A percentile compares a stretch with the other conserved stretches of the same genome.
phyloP scores from a whole-genome alignment of 208 protist genomes.

The Trypanosoma scelopori region DNA sequence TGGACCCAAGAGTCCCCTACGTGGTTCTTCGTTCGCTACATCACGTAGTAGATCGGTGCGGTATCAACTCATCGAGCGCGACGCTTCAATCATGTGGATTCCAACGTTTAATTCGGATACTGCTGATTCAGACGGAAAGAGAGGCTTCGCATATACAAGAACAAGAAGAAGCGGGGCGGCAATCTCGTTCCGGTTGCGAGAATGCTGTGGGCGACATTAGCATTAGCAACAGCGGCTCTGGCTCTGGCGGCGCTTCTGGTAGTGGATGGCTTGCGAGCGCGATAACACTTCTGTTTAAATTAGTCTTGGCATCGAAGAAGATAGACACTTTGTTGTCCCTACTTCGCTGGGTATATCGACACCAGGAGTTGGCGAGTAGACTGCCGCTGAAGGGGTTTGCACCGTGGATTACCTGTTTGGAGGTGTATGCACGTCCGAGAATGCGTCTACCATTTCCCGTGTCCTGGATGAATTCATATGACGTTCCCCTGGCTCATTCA shows the following conservation, averaged over 20 bases:
- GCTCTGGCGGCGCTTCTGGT: constrained; percentile 1
- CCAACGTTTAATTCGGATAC: constrained; percentile 46
- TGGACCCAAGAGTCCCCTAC: constrained; percentile 31
- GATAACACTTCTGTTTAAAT: constrained; percentile 62
- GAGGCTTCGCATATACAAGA: constrained; percentile 8
- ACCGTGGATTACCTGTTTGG: constrained; percentile 43
- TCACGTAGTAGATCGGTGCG: constrained; percentile 55
- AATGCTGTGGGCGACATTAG: too few relatives aligned
- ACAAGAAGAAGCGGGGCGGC: too few relatives aligned
- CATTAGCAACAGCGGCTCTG: too few relatives aligned
- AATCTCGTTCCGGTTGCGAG: too few relatives aligned
- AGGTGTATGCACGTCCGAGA: constrained; percentile 34
- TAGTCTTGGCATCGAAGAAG: constrained; percentile 52
- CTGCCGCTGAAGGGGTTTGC: constrained; percentile 31
- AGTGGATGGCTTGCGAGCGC: constrained; percentile 43
- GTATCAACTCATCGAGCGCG: constrained; percentile 27
- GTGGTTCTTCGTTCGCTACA: constrained; percentile 55
- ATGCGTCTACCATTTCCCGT: constrained; percentile 52
- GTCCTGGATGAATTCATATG: constrained; percentile 34
- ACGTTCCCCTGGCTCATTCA: constrained; percentile 50
- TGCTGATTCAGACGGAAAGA: constrained; percentile 54
- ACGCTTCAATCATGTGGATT: constrained; percentile 69
- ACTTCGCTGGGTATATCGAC: constrained; percentile 51
- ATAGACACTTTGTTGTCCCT: constrained; percentile 51
- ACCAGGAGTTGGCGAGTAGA: constrained; percentile 22